Evolutionary conservation across 805 yeast species (phyloP).

Genomic region (Wickerhamiella occidentalis): DNA sequence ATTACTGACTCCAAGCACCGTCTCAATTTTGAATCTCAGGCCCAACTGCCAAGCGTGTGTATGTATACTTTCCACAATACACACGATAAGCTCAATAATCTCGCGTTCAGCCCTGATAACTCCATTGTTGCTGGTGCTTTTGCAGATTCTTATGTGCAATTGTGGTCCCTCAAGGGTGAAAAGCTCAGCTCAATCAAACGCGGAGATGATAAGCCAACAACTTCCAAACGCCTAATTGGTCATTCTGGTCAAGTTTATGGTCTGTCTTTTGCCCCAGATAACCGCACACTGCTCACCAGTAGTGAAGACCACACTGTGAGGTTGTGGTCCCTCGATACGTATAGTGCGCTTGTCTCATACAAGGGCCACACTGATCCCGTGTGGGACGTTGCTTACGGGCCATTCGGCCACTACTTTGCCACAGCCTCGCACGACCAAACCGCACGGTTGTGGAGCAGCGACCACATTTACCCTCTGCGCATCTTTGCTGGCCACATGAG

Average conservation of each 20-base stretch:
- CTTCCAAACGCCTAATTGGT: conserved; percentile 53
- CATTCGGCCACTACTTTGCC: conserved; percentile 95
- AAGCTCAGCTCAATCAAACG: conserved; percentile 41
- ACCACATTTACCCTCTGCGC: conserved; percentile 89
- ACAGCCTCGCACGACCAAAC: conserved; percentile 97
- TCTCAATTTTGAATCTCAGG: conserved; percentile 55
- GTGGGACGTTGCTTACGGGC: conserved; percentile 94
- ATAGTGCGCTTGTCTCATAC: conserved; percentile 79
- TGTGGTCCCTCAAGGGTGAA: conserved; percentile 90
- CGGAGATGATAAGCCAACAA: conserved; percentile 23
- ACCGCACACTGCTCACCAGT: conserved; percentile 61
- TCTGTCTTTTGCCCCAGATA: conserved; percentile 81
- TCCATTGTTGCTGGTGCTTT: conserved; percentile 88
- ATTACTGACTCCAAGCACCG: conserved; percentile 75
- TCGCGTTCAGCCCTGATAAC: conserved; percentile 79
- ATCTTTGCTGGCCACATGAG: conserved; percentile 95
- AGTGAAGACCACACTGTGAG: conserved; percentile 90
- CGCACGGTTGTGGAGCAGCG: conserved; percentile 95
- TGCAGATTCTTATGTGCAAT: conserved; percentile 76
- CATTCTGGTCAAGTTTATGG: conserved; percentile 94
- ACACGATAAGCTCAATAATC: conserved; percentile 71
- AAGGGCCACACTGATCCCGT: conserved; percentile 92
- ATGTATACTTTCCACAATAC: conserved; percentile 98
- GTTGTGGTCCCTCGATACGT: conserved; percentile 89
- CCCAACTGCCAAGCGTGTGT: conserved; percentile 85